Conservation (phyloP, 1,284 basidiomycete genomes). For the Sporisorium sorghi region DNA sequence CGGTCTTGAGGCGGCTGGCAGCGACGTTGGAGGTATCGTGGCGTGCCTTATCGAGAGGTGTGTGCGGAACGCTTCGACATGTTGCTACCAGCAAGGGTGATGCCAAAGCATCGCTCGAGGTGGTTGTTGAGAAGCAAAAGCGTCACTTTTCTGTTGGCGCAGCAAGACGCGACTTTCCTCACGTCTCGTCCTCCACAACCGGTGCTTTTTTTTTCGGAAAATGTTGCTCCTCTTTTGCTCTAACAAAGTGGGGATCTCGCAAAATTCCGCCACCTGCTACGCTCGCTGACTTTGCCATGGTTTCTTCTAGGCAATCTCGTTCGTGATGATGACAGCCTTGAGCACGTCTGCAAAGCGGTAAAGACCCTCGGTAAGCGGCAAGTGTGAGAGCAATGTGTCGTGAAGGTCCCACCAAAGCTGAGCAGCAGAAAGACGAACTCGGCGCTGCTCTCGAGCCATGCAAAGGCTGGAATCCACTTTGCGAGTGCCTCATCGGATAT, state of each 20-base stretch:
- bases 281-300: background rate
- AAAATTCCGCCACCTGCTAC: background rate
- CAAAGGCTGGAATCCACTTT: background rate
- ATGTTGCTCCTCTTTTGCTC: background rate
- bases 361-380: background rate
- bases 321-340: background rate
- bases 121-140: constrained; percentile 8
- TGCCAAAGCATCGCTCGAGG: constrained; percentile 2
- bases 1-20: background rate
- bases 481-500: background rate
- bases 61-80: too few relatives aligned
- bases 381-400: background rate
- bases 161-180: constrained; percentile 5
- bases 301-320: background rate
- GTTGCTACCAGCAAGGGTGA: background rate
- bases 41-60: too few relatives aligned
- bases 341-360: too few relatives aligned
- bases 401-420: background rate
- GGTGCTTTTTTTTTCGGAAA: background rate
- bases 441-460: constrained; percentile 2
- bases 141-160: constrained; percentile 8
- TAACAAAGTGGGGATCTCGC: background rate
- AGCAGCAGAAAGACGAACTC: background rate
- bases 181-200: constrained; percentile 1
- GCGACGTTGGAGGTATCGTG: background rate